Base-by-base conservation (phyloP, 2,329 filamentous ascomycete species). In the Ophiosphaerella narmari region DNA sequence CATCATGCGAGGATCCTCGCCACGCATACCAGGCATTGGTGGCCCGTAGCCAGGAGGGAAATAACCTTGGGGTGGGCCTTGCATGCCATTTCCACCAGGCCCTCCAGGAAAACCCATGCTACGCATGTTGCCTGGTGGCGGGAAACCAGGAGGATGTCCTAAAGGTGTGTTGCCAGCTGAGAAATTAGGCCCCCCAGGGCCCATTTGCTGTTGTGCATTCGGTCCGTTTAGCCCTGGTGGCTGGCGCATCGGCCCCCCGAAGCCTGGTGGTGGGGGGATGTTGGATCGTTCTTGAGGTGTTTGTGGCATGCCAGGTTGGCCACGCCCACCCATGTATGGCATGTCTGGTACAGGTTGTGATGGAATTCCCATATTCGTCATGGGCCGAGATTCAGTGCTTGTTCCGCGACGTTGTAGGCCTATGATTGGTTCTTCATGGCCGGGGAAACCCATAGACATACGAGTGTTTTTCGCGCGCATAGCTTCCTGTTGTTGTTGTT, bases 291-390 rank as follows among this genome's bases (percentile, higher is more conserved):
- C 70, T 54, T 71, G 66, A 5, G 70, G 68, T 39, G 69, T 65
- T 21, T 67, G 68, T 16, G 68, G 67, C 68, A 73, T 72, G 18
- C 69, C 69, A 16, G 62, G 65, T 39, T 71, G 67, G 31, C 66
- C 65, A 33, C 66, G 62, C 39, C 60, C 62, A 14, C 63, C 59
- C 66, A 73, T 68, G 48, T 62, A 71, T 5, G 60, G 64, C 56
- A 72, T 65, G 7, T 74, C 71, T 12, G 67, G 68, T 9, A 67
- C 50, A 6, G 70, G 65, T 46, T 74, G 71, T 18, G 72, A 74
- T n/a, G 72, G 72, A 23, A 74, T 74, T 21, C 72, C 72, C 72
- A 74, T 74, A 47, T 74, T 74, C 23, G 67, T 71, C 56, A 72
- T 60, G 42, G 71, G 71, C 9, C 71, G 70, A 29, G 71, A 65